Conservation (phyloP, 2,329 filamentous ascomycete genomes). For the Stenocarpella maydis region DNA sequence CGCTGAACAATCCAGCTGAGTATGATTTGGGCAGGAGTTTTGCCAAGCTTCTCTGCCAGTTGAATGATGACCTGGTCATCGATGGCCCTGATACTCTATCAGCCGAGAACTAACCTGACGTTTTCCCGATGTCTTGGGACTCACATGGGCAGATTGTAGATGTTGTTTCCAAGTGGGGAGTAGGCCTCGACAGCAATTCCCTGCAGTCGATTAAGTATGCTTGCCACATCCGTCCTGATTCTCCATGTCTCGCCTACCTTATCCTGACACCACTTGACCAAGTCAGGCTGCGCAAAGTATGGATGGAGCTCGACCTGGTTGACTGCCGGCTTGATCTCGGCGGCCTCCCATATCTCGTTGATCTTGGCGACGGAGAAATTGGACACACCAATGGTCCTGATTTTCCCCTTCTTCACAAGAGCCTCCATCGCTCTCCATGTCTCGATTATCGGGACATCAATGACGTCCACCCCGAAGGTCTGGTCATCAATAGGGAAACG, state of each 20-base stretch:
- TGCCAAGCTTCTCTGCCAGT: constrained; percentile 59
- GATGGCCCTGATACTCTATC: constrained; percentile 48
- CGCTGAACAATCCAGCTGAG: constrained; percentile 58
- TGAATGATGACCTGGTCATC: constrained; percentile 59
- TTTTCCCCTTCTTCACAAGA: constrained; percentile 49
- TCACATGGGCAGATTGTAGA: constrained; percentile 41
- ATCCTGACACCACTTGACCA: constrained; percentile 64
- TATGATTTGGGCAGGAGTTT: constrained; percentile 61
- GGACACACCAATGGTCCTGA: constrained; percentile 58
- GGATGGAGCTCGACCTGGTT: constrained; percentile 78
- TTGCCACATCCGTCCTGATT: no score
- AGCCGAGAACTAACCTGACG: constrained; percentile 40
- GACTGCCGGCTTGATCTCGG: constrained; percentile 64
- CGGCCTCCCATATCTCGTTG: constrained; percentile 55
- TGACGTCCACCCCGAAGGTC: constrained; percentile 64
- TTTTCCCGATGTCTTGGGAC: not conserved
- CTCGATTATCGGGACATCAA: constrained; percentile 53
- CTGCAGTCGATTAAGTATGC: constrained; percentile 39
- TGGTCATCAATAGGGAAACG: constrained; percentile 56
- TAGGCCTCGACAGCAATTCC: constrained; percentile 70
- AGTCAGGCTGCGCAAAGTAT: constrained; percentile 67
- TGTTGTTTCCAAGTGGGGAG: constrained; percentile 67
- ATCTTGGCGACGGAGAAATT: constrained; percentile 57
- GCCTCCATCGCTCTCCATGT: constrained; percentile 57
- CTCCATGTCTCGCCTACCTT: constrained; percentile 48